Evolutionary conservation across 2,329 filamentous ascomycete genomes (phyloP).

Genomic region (Aschersonia sp.): DNA sequence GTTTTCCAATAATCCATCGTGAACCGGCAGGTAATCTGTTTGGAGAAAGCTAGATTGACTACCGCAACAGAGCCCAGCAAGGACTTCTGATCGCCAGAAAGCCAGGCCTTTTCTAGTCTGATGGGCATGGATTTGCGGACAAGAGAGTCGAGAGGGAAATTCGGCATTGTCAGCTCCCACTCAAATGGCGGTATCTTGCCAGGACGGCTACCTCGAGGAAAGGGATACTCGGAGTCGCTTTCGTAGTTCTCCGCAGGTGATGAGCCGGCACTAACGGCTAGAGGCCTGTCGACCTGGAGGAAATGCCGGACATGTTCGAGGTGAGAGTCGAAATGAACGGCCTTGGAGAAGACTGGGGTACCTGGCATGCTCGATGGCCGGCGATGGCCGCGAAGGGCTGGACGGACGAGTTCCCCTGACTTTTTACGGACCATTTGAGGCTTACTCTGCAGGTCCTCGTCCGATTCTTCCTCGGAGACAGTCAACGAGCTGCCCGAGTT

Average conservation of each 20-base stretch:
- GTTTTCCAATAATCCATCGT: conserved; percentile 99
- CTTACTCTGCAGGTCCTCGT: conserved; percentile 46
- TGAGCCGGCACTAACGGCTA: conserved; percentile 90
- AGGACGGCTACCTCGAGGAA: conserved; percentile 32
- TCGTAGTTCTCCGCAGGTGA: conserved; percentile 84
- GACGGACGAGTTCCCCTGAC: conserved; percentile 90
- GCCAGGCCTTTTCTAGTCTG: conserved; percentile 73
- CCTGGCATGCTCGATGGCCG: conserved; percentile 94
- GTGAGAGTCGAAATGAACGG: conserved; percentile 96
- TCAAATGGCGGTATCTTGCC: conserved; percentile 45
- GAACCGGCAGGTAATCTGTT: conserved; percentile 80
- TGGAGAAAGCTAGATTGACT: conserved; percentile 80
- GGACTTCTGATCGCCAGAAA: conserved; percentile 77
- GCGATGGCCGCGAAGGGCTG: conserved; percentile 66
- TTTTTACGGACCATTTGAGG: conserved; percentile 96
- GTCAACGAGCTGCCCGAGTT: conserved; percentile 34
- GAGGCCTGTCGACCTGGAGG: conserved; percentile 79
- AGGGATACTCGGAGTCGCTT: conserved; percentile 81
- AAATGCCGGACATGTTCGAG: conserved; percentile 95
- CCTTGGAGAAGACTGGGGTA: conserved; percentile 89
- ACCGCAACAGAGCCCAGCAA: conserved; percentile 75
- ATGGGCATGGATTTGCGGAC: conserved; percentile 52
- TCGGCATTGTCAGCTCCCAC: conserved; percentile 77
- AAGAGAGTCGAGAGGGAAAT: conserved; percentile 50
- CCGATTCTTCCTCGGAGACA: conserved; percentile 49